Evolutionary conservation across 176 grass and related monocot genomes (phyloP), one percentile per base, ranked within the genome.

Genomic region (Rhipidocladum racemiflorum): DNA sequence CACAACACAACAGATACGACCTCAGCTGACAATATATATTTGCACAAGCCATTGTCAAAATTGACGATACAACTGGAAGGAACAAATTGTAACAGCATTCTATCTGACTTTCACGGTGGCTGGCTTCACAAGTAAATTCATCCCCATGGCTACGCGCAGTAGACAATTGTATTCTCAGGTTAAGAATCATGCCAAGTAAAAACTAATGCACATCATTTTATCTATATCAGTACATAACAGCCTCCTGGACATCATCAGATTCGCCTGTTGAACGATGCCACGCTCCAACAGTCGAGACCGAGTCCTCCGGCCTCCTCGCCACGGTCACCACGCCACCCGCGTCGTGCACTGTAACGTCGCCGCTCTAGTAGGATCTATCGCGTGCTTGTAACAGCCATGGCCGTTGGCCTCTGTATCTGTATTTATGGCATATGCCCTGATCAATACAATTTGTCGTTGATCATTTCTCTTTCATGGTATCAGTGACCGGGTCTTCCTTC

Each of bases 201-300:
- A 78, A 45, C 23, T 39, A 48, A 67, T 82, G 57, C 73, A 24
- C 64, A 72, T 44, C 23, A 21, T 50, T 20, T 76, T 57, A 46
- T 51, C 55, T 63, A 48, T 45, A 17, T 82, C 84, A 89, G 54
- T 95, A 85, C 51, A 88, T 42, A 64, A 82, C 87, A 76, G 90
- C 92, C 44, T 93, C 89, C 50, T 79, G 85, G 13, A 88, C 65
- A 49, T 93, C 92, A 25, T 95, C 96, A 3, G 87, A 55, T 48
- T 94, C 87, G 7, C 93, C 93, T 32, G 30, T 32, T 32, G 30
- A 32, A 1, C 30, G 30, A 32, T 32, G 30, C 30, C 30, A 32
- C 2, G 30, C 30, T 32, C 30, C 30, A 32, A 32, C 30, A 32
- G 30, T 32, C 30, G 30, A 32, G 30, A 32, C 30, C 30, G 30